Percentiles rank a stretch among this genome's conserved stretches.
phyloP scores from a whole-genome alignment of 208 protist genomes.

The Kentomonas sorsogonicus region DNA sequence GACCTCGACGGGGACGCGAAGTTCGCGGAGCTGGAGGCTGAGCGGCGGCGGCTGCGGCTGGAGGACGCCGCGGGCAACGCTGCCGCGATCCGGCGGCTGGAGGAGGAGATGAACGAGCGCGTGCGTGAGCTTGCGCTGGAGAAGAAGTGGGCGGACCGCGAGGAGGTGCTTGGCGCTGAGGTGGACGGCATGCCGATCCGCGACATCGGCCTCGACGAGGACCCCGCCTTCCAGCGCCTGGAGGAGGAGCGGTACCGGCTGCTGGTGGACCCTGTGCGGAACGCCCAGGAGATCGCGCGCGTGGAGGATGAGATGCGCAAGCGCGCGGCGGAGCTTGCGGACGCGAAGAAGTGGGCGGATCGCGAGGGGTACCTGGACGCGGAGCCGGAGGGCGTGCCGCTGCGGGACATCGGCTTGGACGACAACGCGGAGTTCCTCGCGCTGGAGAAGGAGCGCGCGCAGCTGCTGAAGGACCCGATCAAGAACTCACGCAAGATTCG shows the following conservation, averaged over 20 bases:
- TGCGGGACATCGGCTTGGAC: conserved; percentile 39
- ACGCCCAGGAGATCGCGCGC: conserved; percentile 40
- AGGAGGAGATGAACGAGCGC: conserved; percentile 40
- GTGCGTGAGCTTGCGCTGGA: conserved; percentile 46
- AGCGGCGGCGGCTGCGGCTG: conserved; percentile 7
- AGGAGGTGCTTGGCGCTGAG: conserved; percentile 30
- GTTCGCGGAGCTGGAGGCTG: conserved; percentile 12
- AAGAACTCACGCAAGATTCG: conserved; percentile 22
- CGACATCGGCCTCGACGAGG: conserved; percentile 45
- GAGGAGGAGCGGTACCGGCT: conserved; percentile 65
- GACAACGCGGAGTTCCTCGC: conserved; percentile 35
- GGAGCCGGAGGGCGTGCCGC: conserved; percentile 48
- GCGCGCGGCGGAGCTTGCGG: conserved; percentile 49
- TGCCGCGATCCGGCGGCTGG: conserved; percentile 4
- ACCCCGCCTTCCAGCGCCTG: conserved; percentile 32
- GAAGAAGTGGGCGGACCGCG: conserved; percentile 28
- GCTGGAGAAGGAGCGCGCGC: conserved; percentile 32
- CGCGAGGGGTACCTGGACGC: conserved; percentile 37
- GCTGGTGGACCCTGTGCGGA: conserved; percentile 33
- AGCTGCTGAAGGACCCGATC: conserved; percentile 34
- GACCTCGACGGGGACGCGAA: conserved; percentile 7
- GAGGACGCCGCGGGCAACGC: neutral
- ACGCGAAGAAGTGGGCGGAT: conserved; percentile 57
- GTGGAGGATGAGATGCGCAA: conserved; percentile 55
- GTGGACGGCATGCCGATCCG: conserved; percentile 39